Evolutionary conservation across 371 early-diverging fungal genomes (phyloP), one percentile per base, ranked within the genome.

Genomic region (Mortierella sp.): DNA sequence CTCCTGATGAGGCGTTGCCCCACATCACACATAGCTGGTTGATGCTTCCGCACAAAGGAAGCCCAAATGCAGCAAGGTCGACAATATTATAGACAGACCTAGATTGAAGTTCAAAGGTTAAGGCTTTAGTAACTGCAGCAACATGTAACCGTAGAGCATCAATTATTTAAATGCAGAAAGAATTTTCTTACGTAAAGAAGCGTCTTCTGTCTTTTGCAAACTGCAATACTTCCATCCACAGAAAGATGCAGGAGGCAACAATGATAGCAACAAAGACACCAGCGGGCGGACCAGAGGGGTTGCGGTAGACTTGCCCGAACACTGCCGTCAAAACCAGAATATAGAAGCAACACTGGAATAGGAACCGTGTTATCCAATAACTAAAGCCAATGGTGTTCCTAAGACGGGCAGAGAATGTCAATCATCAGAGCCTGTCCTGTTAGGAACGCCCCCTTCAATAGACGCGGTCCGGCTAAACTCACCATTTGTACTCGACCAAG

Each of bases 401-500:
- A 51, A 37, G 37, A 7, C 11, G 5, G 6, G 6, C 3, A 15
- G 24, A 37, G 3, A 37, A 21, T 5, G 30, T 37, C 6, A 23
- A 30, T 3, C 2, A 23, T 15, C 15, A 54, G 26, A 1, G n/a
- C 9, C 4, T 26, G n/a, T 4, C 39, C 3, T 4, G 42, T 4
- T 14, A 39, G 37, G 8, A 37, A 12, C 14, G 19, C 6, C 11
- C 21, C 39, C 8, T 21, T 24, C 2, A 37, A 6, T 19, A 37
- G 37, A 14, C 37, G 14, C 8, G 12, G 24, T 17, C 3, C n/a
- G 5, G n/a, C n/a, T 39, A 30, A 34, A 32, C n/a, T 42, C 37
- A 62, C 54, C 62, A 62, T 46, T 62, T 62, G 47, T 37, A 62
- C 19, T 62, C 62, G 26, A 62, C 44, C 23, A 62, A 24, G 3